phyloP scores from a whole-genome alignment of 148 eudicot genomes.

The Talinum fruticosum region DNA sequence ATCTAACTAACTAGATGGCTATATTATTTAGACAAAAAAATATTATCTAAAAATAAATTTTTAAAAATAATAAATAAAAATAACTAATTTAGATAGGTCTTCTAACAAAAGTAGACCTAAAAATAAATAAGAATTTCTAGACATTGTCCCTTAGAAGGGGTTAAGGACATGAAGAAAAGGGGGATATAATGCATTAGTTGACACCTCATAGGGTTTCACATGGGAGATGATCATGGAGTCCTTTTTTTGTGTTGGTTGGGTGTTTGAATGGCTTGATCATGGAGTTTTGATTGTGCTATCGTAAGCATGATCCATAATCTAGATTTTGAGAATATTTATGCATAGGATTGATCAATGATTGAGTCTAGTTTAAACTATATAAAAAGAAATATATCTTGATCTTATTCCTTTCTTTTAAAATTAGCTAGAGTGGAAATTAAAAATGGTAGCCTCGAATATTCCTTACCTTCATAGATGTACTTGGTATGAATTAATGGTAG shows the following conservation, averaged over 20 bases:
- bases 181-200: not conserved
- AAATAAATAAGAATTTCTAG: too few species aligned
- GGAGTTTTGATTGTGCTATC: not conserved
- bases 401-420: not conserved
- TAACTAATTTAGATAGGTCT: too few species aligned
- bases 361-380: not conserved
- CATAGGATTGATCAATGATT: conserved; percentile 4
- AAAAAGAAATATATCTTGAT: not conserved
- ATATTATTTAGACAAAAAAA: too few species aligned
- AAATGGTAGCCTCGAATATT: not conserved
- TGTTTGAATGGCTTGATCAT: not conserved
- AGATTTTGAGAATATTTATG: not conserved
- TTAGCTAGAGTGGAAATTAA: not conserved
- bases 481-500: not conserved
- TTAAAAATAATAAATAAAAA: too few species aligned
- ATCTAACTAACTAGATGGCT: too few species aligned
- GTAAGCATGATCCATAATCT: not conserved
- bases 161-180: not conserved
- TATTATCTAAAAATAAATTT: too few species aligned
- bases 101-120: too few species aligned
- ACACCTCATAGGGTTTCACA: not conserved
- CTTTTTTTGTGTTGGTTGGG: not conserved
- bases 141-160: not conserved
- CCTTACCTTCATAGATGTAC: not conserved
- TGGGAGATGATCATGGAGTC: not conserved